Base-by-base conservation (phyloP, 129 eudicot species). In the Flaveria trinervia region DNA sequence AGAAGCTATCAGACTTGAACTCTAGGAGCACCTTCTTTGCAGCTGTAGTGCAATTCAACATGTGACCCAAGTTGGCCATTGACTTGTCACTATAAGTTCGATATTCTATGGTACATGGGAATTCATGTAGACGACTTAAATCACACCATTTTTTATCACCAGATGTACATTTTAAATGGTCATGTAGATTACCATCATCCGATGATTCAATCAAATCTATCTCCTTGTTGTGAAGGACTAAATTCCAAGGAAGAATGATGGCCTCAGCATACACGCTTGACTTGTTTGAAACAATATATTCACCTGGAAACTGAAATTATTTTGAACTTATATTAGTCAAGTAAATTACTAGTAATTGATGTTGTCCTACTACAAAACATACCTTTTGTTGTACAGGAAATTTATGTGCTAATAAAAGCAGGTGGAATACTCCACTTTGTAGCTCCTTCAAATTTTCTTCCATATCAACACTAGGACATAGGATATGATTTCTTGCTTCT, bases 371-470 rank as follows among this genome's bases (percentile, higher is more conserved):
- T 28, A 41, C 26, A 78, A 67, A 65, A 76, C 73, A 59, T 71
- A 95, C 99, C 97, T 87, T 82, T 59, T 81, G 86, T 79, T 69
- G 83, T 26, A 83, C 44, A 30, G 97, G 96, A 72, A 85, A 91
- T 69, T 83, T 95, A 88, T 95, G 97, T 59, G 80, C 72, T 20
- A 95, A 62, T 72, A 60, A 41, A 70, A 95, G 87, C 61, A 95
- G 61, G 83, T 95, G 96, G 83, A 81, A 91, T 56, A 61, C 81
- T 83, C 96, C 99, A 48, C 64, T 66, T 50, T 81, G 88, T 83
- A 88, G 77, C 78, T 81, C 86, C 54, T 79, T 82, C 49, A 69
- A 25, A 8, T 57, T 67, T 54, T 44, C 85, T 48, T 80, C 76
- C 51, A n/a, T 71, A 60, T 84, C 80, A 30, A 26, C 73, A 30